These are phyloP conservation scores for Yamadazyma triangularis DNA, from an alignment of 1,139 yeast species.

Conservation along the genomic window DNA sequence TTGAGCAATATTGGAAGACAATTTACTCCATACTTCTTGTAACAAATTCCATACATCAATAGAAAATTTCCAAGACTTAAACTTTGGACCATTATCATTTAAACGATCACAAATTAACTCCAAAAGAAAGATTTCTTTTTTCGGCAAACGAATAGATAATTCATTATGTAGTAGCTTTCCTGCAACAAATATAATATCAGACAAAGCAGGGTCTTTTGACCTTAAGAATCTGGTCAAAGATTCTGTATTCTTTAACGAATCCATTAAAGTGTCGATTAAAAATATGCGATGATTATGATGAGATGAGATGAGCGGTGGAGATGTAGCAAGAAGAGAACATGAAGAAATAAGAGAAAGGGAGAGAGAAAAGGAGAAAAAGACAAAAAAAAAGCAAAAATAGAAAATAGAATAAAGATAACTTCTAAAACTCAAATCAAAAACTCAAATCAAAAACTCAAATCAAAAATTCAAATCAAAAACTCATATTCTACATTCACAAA, in stretches of 20 bases:
- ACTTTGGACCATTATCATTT: conserved; percentile 36
- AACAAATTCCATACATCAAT: conserved; percentile 46
- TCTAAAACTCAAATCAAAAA: too few relatives aligned
- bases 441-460: too few relatives aligned
- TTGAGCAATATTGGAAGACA: conserved; percentile 10
- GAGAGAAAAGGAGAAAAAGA: too few relatives aligned
- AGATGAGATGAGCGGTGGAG: conserved; percentile 5
- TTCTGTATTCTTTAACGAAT: conserved; percentile 44
- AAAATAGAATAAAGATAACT: too few relatives aligned
- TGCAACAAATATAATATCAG: conserved; percentile 42
- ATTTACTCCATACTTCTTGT: conserved; percentile 31
- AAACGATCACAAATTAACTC: conserved; percentile 68
- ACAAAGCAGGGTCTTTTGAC: conserved; percentile 44
- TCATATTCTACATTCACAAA: too few relatives aligned
- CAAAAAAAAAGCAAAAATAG: too few relatives aligned
- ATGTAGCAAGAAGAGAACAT: too few relatives aligned
- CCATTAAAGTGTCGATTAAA: conserved; percentile 14
- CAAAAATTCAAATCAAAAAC: too few relatives aligned
- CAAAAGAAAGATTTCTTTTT: conserved; percentile 52
- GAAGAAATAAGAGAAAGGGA: too few relatives aligned
- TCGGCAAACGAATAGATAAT: conserved; percentile 53
- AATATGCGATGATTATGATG: neutral
- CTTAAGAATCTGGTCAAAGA: conserved; percentile 61
- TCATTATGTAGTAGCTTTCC: conserved; percentile 34
- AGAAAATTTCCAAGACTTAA: conserved; percentile 39